These are phyloP conservation scores for Naganishia friedmannii DNA, from an alignment of 768 basidiomycete species.

Conservation along the genomic window DNA sequence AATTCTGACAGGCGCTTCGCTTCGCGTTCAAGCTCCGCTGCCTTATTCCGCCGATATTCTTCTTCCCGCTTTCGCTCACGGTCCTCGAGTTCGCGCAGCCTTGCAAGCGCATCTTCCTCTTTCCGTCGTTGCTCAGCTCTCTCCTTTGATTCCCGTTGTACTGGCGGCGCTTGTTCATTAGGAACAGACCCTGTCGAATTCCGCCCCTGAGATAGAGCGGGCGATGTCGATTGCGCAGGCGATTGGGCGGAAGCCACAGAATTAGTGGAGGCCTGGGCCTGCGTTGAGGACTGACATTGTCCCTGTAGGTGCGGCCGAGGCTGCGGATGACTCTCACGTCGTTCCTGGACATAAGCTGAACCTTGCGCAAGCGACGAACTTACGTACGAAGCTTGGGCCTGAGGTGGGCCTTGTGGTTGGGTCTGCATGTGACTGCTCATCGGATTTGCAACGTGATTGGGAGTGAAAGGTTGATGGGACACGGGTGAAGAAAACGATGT, in stretches of 20 bases:
- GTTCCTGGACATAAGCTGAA: neutral
- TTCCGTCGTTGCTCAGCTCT: neutral
- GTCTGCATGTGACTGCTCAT: neutral
- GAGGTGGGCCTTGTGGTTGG: neutral
- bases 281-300: neutral
- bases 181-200: neutral
- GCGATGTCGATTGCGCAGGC: constrained; percentile 1
- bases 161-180: neutral
- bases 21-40: neutral
- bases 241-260: neutral
- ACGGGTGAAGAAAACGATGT: neutral
- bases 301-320: neutral
- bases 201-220: neutral
- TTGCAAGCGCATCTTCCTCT: neutral
- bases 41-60: neutral
- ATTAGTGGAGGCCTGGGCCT: neutral
- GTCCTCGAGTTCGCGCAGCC: neutral
- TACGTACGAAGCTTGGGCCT: neutral
- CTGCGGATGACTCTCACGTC: neutral
- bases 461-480: neutral
- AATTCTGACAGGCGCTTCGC: neutral
- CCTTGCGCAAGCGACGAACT: too few relatives aligned
- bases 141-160: neutral
- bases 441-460: neutral
- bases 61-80: neutral